These are phyloP conservation scores for Fraxinus nigra DNA, from an alignment of 305 asterid species.

Conservation along the genomic window DNA sequence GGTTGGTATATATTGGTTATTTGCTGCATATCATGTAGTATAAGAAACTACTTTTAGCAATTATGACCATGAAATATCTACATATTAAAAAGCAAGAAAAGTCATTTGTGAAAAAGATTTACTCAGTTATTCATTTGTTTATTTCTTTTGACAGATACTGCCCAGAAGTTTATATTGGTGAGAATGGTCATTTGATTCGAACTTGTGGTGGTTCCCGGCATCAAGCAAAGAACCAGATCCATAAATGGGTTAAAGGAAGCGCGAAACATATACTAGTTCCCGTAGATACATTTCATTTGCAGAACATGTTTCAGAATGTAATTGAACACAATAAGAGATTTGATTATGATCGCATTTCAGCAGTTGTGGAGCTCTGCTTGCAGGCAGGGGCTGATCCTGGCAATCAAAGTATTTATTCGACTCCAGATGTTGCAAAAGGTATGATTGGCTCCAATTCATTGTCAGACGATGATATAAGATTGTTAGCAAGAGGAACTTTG, in stretches of 20 bases:
- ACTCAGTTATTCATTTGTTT: background rate
- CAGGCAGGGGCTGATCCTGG: conserved; percentile 67
- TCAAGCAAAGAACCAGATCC: conserved; percentile 54
- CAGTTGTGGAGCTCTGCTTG: conserved; percentile 77
- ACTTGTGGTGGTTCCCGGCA: conserved; percentile 71
- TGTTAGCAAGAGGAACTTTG: conserved; percentile 52
- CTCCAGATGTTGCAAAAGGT: conserved; percentile 13
- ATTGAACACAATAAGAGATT: conserved; percentile 69
- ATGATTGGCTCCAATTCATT: conserved; percentile 23
- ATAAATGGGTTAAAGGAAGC: conserved; percentile 65
- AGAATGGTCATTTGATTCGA: conserved; percentile 71
- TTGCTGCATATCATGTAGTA: background rate
- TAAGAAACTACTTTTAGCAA: background rate
- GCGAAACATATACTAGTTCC: conserved; percentile 59
- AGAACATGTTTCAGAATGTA: conserved; percentile 53
- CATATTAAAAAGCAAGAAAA: background rate
- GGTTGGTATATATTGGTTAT: background rate
- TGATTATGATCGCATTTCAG: conserved; percentile 70
- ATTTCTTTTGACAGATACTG: conserved; percentile 54
- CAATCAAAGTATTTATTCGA: conserved; percentile 23
- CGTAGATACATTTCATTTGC: conserved; percentile 68
- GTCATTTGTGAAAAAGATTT: background rate
- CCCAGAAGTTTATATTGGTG: conserved; percentile 83
- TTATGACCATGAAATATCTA: background rate
- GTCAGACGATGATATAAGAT: conserved; percentile 42